Percentiles rank a stretch among this genome's conserved stretches.
These are phyloP conservation scores for Melastoma candidum DNA, from an alignment of 441 rosid species.

Conservation along the genomic window DNA sequence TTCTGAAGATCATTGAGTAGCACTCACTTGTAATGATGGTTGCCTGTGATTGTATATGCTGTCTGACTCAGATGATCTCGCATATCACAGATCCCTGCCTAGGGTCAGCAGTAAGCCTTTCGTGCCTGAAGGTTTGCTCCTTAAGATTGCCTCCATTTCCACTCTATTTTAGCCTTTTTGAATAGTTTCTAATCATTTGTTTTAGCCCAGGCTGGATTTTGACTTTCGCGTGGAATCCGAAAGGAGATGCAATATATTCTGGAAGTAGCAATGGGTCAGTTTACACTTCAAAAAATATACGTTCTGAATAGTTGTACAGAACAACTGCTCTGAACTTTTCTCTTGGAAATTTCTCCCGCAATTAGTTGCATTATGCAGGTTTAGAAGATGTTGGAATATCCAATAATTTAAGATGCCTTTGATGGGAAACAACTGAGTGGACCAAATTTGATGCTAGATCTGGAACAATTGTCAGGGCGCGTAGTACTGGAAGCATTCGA, in stretches of 20 bases:
- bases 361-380: conserved; percentile 30
- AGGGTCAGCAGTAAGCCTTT: conserved; percentile 92
- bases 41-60: conserved; percentile 59
- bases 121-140: conserved; percentile 14
- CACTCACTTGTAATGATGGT: conserved; percentile 87
- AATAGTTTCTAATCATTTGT: conserved; percentile 9
- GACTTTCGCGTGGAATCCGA: conserved; percentile 74
- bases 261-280: conserved; percentile 96
- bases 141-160: conserved; percentile 15
- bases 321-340: too few species aligned
- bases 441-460: conserved; percentile 26
- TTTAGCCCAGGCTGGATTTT: conserved; percentile 54
- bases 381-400: conserved; percentile 89
- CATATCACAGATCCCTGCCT: conserved; percentile 63
- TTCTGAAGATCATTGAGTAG: conserved; percentile 35
- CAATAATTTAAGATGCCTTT: conserved; percentile 7
- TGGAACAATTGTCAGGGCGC: conserved; percentile 90
- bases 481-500: conserved; percentile 82
- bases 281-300: conserved; percentile 5
- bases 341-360: too few species aligned
- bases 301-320: too few species aligned
- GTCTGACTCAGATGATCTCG: conserved; percentile 43
- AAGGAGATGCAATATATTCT: conserved; percentile 52
- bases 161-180: neutral
- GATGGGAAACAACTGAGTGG: too few species aligned